These are phyloP conservation scores for Penicillium janthinellum DNA, from an alignment of 2,329 filamentous ascomycete species.

Conservation along the genomic window DNA sequence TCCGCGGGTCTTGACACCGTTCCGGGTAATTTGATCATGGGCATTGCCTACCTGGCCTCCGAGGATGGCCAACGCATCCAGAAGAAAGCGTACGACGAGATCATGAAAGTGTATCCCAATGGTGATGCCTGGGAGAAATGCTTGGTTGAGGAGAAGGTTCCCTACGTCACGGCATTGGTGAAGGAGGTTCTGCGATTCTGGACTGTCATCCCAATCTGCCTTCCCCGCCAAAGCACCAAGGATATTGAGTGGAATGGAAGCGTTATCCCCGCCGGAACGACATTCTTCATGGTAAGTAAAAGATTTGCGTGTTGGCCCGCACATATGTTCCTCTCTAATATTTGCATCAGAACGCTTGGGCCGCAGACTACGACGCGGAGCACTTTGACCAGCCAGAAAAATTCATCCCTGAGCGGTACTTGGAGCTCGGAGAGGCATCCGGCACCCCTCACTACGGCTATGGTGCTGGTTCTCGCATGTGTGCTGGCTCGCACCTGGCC, in stretches of 20 bases:
- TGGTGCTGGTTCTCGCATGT: constrained; percentile 65
- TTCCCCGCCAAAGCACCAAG: constrained; percentile 71
- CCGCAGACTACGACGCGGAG: constrained; percentile 69
- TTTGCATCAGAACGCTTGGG: constrained; percentile 64
- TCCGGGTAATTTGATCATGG: constrained; percentile 77
- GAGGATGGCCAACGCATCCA: constrained; percentile 70
- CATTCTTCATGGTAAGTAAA: constrained; percentile 70
- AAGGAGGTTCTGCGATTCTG: constrained; percentile 79
- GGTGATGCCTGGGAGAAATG: constrained; percentile 76
- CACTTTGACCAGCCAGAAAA: constrained; percentile 66
- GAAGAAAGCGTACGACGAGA: constrained; percentile 67
- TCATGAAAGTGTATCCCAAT: constrained; percentile 69
- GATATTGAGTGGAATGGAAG: constrained; percentile 70
- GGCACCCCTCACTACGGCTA: constrained; percentile 66
- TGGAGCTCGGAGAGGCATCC: constrained; percentile 53
- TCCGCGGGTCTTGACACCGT: constrained; percentile 81
- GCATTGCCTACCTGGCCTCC: constrained; percentile 73
- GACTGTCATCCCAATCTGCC: constrained; percentile 76
- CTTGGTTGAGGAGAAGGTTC: constrained; percentile 71
- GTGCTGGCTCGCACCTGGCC: constrained; percentile 63
- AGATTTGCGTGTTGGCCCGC: background rate
- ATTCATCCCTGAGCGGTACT: constrained; percentile 72
- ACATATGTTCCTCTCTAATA: background rate
- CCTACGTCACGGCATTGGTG: constrained; percentile 75
- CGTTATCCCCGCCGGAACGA: constrained; percentile 72